Conservation (phyloP, 1,284 basidiomycete species). For the Ganoderma sp. region DNA sequence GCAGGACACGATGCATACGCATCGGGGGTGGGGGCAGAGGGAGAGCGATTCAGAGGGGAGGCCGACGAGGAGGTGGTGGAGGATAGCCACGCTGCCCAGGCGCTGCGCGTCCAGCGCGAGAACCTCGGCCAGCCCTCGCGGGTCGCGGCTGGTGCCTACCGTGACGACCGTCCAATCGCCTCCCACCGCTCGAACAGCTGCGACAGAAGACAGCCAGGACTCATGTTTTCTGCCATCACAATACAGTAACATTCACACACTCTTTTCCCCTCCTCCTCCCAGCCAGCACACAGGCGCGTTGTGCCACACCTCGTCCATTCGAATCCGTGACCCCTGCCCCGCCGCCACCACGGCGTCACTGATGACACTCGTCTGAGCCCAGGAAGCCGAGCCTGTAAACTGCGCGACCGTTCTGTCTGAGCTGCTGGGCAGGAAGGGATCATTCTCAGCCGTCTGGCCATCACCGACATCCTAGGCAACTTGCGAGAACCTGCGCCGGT, state of each 20-base stretch:
- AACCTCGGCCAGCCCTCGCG: slow-evolving; percentile 31
- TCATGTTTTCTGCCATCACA: slow-evolving; percentile 14
- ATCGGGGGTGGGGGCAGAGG: background rate
- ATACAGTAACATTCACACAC: slow-evolving; percentile 18
- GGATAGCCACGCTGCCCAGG: slow-evolving; percentile 29
- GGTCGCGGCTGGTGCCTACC: slow-evolving; percentile 23
- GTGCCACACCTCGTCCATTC: slow-evolving; percentile 8
- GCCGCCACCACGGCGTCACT: slow-evolving; percentile 22
- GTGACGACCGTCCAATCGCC: slow-evolving; percentile 26
- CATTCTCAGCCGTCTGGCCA: slow-evolving; percentile 26
- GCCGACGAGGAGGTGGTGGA: slow-evolving; percentile 15
- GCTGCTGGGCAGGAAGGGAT: slow-evolving; percentile 21
- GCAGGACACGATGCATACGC: background rate
- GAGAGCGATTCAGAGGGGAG: background rate
- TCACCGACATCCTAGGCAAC: slow-evolving; percentile 21
- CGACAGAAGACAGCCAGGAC: slow-evolving; percentile 25
- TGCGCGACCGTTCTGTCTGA: background rate
- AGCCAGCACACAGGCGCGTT: background rate
- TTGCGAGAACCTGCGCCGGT: slow-evolving; percentile 23
- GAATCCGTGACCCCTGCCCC: slow-evolving; percentile 1
- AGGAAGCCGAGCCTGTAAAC: background rate
- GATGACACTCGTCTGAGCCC: slow-evolving; percentile 6
- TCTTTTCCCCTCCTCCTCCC: slow-evolving; percentile 13
- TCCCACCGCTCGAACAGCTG: slow-evolving; percentile 18
- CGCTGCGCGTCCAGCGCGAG: slow-evolving; percentile 27